Percentiles rank a stretch among this genome's conserved stretches.
Evolutionary conservation across 2,329 filamentous ascomycete species (phyloP).

Genomic region (Hymenoscyphus fraxineus): DNA sequence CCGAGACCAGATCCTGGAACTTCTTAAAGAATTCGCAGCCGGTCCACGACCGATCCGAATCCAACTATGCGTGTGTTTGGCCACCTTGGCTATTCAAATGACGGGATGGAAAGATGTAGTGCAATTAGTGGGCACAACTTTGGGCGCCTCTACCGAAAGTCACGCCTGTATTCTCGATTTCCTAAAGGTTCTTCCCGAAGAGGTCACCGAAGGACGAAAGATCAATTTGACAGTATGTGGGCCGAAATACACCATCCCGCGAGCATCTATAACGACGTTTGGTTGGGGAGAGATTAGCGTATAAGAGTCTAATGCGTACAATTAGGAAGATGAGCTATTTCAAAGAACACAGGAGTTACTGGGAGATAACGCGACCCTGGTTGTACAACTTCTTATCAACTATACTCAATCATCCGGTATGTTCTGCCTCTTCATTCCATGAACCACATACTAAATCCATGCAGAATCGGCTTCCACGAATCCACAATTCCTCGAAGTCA

Average conservation of each 20-base stretch:
- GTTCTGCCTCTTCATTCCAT: conserved; percentile 30
- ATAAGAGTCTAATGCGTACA: conserved; percentile 47
- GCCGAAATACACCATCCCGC: conserved; percentile 51
- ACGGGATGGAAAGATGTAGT: conserved; percentile 92
- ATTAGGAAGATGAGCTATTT: conserved; percentile 90
- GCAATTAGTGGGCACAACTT: conserved; percentile 70
- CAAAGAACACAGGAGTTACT: conserved; percentile 84
- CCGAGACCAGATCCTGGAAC: conserved; percentile 76
- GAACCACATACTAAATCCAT: conserved; percentile 26
- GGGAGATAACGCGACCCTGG: conserved; percentile 83
- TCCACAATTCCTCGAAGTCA: conserved; percentile 87
- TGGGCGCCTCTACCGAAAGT: conserved; percentile 72
- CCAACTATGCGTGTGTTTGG: conserved; percentile 91
- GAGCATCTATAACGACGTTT: conserved; percentile 35
- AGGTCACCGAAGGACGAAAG: conserved; percentile 98
- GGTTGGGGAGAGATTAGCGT: conserved; percentile 35
- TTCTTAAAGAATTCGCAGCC: conserved; percentile 75
- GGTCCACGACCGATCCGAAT: conserved; percentile 83
- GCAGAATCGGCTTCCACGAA: conserved; percentile 75
- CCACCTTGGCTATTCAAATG: conserved; percentile 95
- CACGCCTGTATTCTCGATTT: conserved; percentile 92
- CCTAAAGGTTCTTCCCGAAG: conserved; percentile 91
- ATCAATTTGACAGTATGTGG: conserved; percentile 98
- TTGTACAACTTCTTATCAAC: conserved; percentile 80
- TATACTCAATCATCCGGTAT: conserved; percentile 89